Percentiles rank a stretch among this genome's conserved stretches.
Evolutionary conservation across 345 rosid genomes (phyloP).

Genomic region (Syzygium oleosum): DNA sequence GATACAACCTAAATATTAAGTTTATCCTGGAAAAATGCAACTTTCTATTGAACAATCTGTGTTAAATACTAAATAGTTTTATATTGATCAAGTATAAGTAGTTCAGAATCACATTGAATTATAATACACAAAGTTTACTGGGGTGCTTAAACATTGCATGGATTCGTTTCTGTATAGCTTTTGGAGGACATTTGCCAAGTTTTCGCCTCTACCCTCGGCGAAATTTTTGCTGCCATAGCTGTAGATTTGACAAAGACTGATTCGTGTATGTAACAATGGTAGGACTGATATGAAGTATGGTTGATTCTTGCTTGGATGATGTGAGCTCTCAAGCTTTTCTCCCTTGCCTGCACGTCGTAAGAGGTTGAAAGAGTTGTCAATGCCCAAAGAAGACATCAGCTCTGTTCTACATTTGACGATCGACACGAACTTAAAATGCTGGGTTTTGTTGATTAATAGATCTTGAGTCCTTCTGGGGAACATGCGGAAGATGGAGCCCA

Average conservation of each 20-base stretch:
- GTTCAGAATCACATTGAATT: background rate
- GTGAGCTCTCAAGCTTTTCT: slow-evolving; percentile 12
- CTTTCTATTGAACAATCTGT: background rate
- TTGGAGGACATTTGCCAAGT: background rate
- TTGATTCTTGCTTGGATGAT: slow-evolving; percentile 4
- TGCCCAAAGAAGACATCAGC: background rate
- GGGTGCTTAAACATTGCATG: background rate
- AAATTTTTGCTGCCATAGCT: background rate
- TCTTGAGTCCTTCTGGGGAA: background rate
- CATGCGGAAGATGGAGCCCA: background rate
- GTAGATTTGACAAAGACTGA: background rate
- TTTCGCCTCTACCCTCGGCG: too few relatives aligned
- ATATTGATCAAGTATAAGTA: background rate
- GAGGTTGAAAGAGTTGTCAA: background rate
- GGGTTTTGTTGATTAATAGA: background rate
- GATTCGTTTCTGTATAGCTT: background rate
- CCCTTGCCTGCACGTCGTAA: background rate
- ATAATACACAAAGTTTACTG: background rate
- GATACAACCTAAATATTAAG: background rate
- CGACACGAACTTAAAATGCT: background rate
- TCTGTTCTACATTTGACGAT: background rate
- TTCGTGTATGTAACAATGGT: background rate
- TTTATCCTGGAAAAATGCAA: background rate
- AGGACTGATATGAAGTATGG: background rate
- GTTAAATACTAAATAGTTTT: background rate